These are phyloP conservation scores for Pulveroboletus sp. DNA, from an alignment of 768 basidiomycete species.

Conservation along the genomic window DNA sequence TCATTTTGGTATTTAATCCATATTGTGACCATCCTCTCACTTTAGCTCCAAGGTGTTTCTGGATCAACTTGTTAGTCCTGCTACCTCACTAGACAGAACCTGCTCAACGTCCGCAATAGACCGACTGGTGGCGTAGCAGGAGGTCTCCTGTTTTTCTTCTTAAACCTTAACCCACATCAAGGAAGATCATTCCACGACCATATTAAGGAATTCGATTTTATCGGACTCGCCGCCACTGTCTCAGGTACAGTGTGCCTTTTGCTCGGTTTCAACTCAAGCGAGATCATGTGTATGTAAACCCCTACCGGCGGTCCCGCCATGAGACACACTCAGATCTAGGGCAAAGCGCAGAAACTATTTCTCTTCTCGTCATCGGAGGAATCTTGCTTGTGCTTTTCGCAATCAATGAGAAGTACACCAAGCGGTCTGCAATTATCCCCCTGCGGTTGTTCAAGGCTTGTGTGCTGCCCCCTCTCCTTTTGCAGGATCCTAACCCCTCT, in stretches of 20 bases:
- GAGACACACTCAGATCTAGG: slow-evolving; percentile 18
- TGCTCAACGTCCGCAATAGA: slow-evolving; percentile 15
- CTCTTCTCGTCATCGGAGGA: slow-evolving; percentile 34
- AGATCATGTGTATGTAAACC: slow-evolving; percentile 28
- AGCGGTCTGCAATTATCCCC: slow-evolving; percentile 37
- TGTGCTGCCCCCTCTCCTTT: background rate
- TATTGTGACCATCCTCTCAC: background rate
- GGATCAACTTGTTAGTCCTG: slow-evolving; percentile 32
- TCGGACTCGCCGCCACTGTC: slow-evolving; percentile 36
- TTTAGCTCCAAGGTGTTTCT: slow-evolving; percentile 31
- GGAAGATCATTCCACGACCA: slow-evolving; percentile 31
- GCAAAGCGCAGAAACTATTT: slow-evolving; percentile 32
- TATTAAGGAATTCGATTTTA: slow-evolving; percentile 36
- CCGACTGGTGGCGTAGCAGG: slow-evolving; percentile 36
- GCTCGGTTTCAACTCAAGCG: slow-evolving; percentile 37
- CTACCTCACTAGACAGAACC: background rate
- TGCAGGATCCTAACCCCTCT: background rate
- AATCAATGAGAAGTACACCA: slow-evolving; percentile 36
- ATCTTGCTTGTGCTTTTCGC: slow-evolving; percentile 28
- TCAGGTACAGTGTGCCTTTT: slow-evolving; percentile 38
- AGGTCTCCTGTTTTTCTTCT: slow-evolving; percentile 31
- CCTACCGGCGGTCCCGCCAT: background rate
- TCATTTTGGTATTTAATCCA: slow-evolving; percentile 2
- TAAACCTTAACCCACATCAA: slow-evolving; percentile 36
- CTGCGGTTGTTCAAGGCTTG: slow-evolving; percentile 36